Evolutionary conservation across 768 basidiomycete species (phyloP).

Genomic region (Russula brevipes): DNA sequence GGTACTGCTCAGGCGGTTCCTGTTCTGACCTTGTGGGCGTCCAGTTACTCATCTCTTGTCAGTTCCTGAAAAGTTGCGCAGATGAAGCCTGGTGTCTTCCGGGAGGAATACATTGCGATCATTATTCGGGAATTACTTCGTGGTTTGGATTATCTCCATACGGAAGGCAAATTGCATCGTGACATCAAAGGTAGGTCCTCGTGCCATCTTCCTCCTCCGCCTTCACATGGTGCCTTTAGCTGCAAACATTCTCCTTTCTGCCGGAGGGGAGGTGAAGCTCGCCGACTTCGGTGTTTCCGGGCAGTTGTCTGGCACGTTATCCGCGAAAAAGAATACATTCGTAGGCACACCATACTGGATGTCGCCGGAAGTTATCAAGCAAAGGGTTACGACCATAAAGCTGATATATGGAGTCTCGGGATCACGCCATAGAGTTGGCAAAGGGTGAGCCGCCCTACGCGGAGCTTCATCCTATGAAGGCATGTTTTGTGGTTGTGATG

Average conservation of each 20-base stretch:
- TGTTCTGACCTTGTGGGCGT: conserved; percentile 86
- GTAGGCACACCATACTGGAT: conserved; percentile 99
- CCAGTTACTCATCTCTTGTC: conserved; percentile 21
- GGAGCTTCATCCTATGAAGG: conserved; percentile 99
- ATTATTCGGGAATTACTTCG: conserved; percentile 87
- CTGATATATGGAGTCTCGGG: conserved; percentile 97
- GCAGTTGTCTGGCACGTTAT: conserved; percentile 87
- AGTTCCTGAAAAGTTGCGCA: conserved; percentile 32
- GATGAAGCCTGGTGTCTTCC: conserved; percentile 98
- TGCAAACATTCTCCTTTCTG: conserved; percentile 89
- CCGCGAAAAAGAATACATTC: conserved; percentile 96
- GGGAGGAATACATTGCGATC: conserved; percentile 98
- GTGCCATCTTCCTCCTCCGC: neutral
- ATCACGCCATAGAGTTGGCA: conserved; percentile 98
- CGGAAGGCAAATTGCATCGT: conserved; percentile 95
- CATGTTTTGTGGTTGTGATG: conserved; percentile 32
- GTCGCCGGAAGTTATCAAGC: conserved; percentile 99
- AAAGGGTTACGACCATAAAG: conserved; percentile 99
- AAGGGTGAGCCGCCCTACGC: conserved; percentile 98
- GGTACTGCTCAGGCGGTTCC: conserved; percentile 96
- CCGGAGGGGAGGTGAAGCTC: conserved; percentile 91
- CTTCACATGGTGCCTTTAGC: conserved; percentile 41
- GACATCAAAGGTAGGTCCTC: conserved; percentile 85
- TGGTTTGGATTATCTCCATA: conserved; percentile 93
- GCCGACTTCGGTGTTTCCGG: conserved; percentile 99